A percentile compares a stretch with the other conserved stretches of the same genome.
phyloP scores from a whole-genome alignment of 2,329 filamentous ascomycete genomes.

The Colletotrichum lupini region DNA sequence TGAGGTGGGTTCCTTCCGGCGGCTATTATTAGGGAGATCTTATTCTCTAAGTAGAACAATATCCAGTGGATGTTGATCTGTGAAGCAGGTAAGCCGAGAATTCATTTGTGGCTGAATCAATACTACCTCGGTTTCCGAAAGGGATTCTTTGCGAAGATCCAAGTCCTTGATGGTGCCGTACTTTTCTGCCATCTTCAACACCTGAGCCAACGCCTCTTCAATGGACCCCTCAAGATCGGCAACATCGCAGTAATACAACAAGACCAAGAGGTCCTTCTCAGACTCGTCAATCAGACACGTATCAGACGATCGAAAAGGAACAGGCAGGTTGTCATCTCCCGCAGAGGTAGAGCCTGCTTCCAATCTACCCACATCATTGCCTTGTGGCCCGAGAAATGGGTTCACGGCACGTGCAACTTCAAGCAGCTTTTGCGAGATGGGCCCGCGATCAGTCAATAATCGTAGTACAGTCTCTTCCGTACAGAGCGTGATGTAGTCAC shows the following conservation, averaged over 20 bases:
- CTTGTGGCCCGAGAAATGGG: conserved; percentile 30
- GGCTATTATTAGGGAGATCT: background rate
- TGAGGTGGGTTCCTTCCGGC: background rate
- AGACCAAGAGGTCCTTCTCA: conserved; percentile 36
- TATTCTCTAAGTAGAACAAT: conserved; percentile 26
- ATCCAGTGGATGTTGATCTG: conserved; percentile 28
- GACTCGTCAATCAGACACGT: conserved; percentile 19
- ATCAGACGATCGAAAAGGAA: conserved; percentile 26
- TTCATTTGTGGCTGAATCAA: too few species aligned
- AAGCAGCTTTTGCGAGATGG: conserved; percentile 2
- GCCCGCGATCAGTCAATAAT: conserved; percentile 4
- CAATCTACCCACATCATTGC: background rate
- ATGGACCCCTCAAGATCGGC: conserved; percentile 7
- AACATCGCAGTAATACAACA: conserved; percentile 35
- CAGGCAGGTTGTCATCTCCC: background rate
- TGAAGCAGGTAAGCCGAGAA: background rate
- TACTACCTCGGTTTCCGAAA: conserved; percentile 33
- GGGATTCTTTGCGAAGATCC: conserved; percentile 33
- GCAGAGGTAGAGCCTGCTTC: background rate
- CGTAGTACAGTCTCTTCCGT: conserved; percentile 24
- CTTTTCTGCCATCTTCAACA: conserved; percentile 19
- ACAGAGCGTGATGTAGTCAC: conserved; percentile 32
- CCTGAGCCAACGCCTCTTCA: conserved; percentile 30
- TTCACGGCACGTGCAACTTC: conserved; percentile 32
- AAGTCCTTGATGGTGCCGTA: conserved; percentile 33